Evolutionary conservation across 495 filamentous ascomycete species (phyloP).

Genomic region (Penicillium maclennaniae): DNA sequence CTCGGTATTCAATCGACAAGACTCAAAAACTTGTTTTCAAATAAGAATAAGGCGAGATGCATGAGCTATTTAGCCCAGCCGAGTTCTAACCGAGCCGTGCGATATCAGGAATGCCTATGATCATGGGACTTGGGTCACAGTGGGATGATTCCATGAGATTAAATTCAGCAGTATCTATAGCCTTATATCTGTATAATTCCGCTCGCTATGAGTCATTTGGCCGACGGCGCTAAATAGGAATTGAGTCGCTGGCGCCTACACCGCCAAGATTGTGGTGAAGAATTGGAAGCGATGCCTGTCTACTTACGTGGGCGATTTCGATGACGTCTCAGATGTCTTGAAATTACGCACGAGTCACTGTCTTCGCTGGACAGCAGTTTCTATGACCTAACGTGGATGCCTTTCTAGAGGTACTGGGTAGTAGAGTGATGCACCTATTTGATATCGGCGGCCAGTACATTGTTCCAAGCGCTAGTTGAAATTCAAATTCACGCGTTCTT

Average conservation of each 20-base stretch:
- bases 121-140: not conserved
- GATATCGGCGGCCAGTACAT: too few relatives aligned
- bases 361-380: not conserved
- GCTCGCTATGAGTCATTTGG: slow-evolving; percentile 13
- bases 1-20: slow-evolving; percentile 2
- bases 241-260: slow-evolving; percentile 5
- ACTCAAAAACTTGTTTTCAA: slow-evolving; percentile 4
- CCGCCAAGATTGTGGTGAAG: slow-evolving; percentile 1
- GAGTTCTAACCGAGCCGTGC: not conserved
- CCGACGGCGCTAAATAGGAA: slow-evolving; percentile 11
- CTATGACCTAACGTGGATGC: not conserved
- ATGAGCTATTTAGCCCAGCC: not conserved
- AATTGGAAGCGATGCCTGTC: not conserved
- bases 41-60: slow-evolving; percentile 1
- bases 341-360: not conserved
- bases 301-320: not conserved
- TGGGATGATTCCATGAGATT: not conserved
- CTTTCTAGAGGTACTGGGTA: not conserved
- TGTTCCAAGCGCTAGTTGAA: too few relatives aligned
- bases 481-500: too few relatives aligned
- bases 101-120: not conserved
- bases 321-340: not conserved
- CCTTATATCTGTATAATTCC: not conserved
- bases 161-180: too few relatives aligned
- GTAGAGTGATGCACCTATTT: not conserved